Evolutionary conservation across 2,329 filamentous ascomycete genomes (phyloP), one percentile per base, ranked within the genome.

Genomic region (Monosporascus cannonballus): DNA sequence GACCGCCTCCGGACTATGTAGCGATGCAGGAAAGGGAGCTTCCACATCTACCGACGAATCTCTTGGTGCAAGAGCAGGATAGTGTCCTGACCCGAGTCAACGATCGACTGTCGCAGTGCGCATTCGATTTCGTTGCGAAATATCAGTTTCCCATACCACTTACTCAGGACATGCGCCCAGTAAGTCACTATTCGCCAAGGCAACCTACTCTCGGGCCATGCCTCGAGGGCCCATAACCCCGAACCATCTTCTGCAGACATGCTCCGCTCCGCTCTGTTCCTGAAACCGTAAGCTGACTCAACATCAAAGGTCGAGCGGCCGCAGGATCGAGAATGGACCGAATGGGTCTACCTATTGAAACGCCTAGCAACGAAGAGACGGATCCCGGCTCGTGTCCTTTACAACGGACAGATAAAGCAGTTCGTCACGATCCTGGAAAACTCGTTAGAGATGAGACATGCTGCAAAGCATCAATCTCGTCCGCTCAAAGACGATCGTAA

Each of bases 391-490:
- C 79, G 89, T 52, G 87, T 94, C 20, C 76, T 95, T 44, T 94
- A 93, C 75, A 89, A 94, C 68, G 88, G 89, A 54, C 90, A 95
- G 72, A 95, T 95, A 72, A 94, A 93, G 73, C 89, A 94, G 70
- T 85, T 95, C 70, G 87, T 94, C 59, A 94, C 90, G 42, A 88
- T 94, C 30, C 73, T 95, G 62, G 90, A 95, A 67, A 95, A 94
- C 71, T 92, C 88, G 47, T 76, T 95, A 64, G 89, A 93, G 74
- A 92, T 92, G 88, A 80, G 89, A 57, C 89, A 93, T 69, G 87
- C 88, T 54, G 87, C 89, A 48, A 91, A 90, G 70, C 87, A 92
- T 71, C 88, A 92, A 71, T 88, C 85, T 59, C 82, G 90, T 55
- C 88, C 89, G 20, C 78, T 92, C 59, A 94, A 93, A 75, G 90